Evolutionary conservation across 129 eudicot genomes (phyloP), one percentile per base, ranked within the genome.

Genomic region (Centella asiatica): DNA sequence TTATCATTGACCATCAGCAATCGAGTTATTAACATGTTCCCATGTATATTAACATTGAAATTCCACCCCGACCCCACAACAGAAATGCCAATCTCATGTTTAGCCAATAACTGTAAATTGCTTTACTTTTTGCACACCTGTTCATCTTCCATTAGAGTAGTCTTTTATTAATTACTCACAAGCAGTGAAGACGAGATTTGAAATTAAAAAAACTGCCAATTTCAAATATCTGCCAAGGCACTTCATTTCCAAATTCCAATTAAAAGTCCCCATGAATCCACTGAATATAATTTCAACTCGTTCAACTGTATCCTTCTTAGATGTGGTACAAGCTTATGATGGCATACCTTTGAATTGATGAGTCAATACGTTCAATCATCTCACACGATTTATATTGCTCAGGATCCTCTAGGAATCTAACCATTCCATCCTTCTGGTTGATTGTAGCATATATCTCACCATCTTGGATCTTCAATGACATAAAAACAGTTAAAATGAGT

Each of bases 401-500:
- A 4, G 94, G 98, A 61, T 92, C 98, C 83, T 92, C 98, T 24
- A 92, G 85, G 59, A 92, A 92, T 76, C 95, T 87, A 75, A 92
- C 98, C 98, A 92, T 92, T 62, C 98, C 98, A 80, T 92, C 98
- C 80, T 92, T 92, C 83, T 92, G 98, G 80, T 92, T 92, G 36
- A 92, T 92, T 68, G 84, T 78, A 42, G 98, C 98, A 87, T 70
- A 80, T 37, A 92, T 92, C 69, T 92, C 94, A 13, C 98, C 90
- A 66, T 87, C 94, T 70, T 87, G 88, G 46, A 92, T 92, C 98
- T 92, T 68, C 37, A 37, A 44, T 37, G 44, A 32, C 67, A 64
- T 8, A 31, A 36, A 45, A 56, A 73, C 11, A 44, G 22, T 33
- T 51, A 53, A 25, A 28, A n/a, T n/a, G n/a, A n/a, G n/a, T n/a